phyloP scores from a whole-genome alignment of 2,329 filamentous ascomycete genomes.

The Alternaria sp. region DNA sequence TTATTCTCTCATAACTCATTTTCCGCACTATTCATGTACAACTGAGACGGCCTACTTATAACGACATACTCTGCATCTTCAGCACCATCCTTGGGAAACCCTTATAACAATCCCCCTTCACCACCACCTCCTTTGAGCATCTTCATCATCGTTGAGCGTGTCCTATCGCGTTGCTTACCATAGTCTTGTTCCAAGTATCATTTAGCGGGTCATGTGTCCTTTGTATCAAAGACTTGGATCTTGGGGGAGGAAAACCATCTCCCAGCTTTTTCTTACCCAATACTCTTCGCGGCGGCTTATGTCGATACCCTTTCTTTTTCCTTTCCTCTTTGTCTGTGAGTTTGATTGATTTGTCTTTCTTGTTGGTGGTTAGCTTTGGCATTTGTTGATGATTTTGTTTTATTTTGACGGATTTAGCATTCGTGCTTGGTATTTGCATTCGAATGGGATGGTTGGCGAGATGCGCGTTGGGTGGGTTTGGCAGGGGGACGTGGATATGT shows the following conservation, averaged over 20 bases:
- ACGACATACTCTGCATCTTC: slow-evolving; percentile 40
- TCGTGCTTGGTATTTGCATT: not conserved
- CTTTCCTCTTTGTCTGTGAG: slow-evolving; percentile 8
- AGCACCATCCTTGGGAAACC: slow-evolving; percentile 30
- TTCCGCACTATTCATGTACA: slow-evolving; percentile 14
- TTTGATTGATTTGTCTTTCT: not conserved
- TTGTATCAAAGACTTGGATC: slow-evolving; percentile 6
- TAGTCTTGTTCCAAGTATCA: too few species aligned
- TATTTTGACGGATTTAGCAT: not conserved
- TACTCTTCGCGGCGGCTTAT: slow-evolving; percentile 16
- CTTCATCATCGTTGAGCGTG: slow-evolving; percentile 31
- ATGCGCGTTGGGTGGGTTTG: not conserved
- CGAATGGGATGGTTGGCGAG: not conserved
- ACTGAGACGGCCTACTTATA: slow-evolving; percentile 39
- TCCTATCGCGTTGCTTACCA: slow-evolving; percentile 29
- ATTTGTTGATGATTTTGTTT: not conserved
- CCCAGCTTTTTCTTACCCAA: slow-evolving; percentile 1
- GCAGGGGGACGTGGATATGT: not conserved
- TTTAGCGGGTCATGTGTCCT: too few species aligned
- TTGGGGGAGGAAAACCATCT: not conserved
- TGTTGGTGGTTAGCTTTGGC: slow-evolving; percentile 8
- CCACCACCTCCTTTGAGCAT: slow-evolving; percentile 20
- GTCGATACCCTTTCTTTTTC: slow-evolving; percentile 15
- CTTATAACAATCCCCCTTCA: not conserved
- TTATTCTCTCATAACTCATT: not conserved